These are phyloP conservation scores for Fusarium humuli DNA, from an alignment of 2,329 filamentous ascomycete species.

Conservation along the genomic window DNA sequence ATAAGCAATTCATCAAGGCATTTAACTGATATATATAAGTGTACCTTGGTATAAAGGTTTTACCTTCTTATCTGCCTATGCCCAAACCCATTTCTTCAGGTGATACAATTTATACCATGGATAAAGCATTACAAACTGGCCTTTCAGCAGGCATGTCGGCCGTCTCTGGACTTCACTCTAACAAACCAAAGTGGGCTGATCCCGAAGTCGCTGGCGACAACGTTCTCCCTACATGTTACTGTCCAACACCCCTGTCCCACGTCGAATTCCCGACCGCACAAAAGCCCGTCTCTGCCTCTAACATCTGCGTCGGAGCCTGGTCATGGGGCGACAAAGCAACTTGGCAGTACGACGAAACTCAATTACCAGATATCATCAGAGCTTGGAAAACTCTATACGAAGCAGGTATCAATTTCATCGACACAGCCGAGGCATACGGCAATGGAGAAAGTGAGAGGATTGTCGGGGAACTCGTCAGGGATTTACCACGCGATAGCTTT, in stretches of 20 bases:
- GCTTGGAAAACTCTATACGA: constrained; percentile 20
- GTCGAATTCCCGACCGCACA: not conserved
- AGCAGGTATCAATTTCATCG: constrained; percentile 22
- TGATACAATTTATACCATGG: not conserved
- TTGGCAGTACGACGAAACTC: constrained; percentile 6
- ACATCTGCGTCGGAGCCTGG: not conserved
- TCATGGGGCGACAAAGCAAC: constrained; percentile 19
- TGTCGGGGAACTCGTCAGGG: not conserved
- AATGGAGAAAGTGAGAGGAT: constrained; percentile 18
- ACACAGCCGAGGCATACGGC: not conserved
- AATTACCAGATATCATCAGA: not conserved
- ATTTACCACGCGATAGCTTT: not conserved
- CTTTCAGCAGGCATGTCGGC: constrained; percentile 5
- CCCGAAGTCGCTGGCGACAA: constrained; percentile 2
- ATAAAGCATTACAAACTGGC: not conserved
- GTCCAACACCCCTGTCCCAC: not conserved
- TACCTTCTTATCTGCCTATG: not conserved
- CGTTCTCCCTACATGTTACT: not conserved
- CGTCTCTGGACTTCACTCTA: not conserved
- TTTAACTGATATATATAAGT: not conserved
- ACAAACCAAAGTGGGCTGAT: constrained; percentile 16
- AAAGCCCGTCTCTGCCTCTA: not conserved
- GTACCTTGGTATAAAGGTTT: not conserved
- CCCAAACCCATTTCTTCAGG: no score
- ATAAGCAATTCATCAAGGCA: not conserved